Evolutionary conservation across 768 basidiomycete species (phyloP).

Genomic region (Paxillus ammoniavirescens): DNA sequence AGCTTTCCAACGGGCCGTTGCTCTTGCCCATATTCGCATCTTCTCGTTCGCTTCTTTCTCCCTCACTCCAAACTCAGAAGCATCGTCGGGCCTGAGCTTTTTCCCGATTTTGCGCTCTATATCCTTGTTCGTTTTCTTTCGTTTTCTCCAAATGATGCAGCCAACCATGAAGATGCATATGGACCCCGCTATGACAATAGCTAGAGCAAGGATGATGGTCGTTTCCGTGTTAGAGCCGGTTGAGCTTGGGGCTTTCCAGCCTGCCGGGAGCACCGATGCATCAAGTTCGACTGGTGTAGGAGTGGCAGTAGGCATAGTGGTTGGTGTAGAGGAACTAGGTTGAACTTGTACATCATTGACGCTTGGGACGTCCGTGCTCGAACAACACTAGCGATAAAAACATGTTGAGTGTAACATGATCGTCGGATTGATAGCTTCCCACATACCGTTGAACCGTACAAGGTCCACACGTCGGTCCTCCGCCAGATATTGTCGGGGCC

Average conservation of each 20-base stretch:
- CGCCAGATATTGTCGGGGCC: conserved; percentile 60
- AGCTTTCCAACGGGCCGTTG: conserved; percentile 67
- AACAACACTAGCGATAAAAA: conserved; percentile 15
- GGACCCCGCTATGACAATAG: conserved; percentile 58
- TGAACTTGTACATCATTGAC: background rate
- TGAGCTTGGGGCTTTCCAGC: conserved; percentile 40
- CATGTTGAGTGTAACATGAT: background rate
- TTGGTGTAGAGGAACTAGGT: conserved; percentile 6
- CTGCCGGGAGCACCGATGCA: conserved; percentile 45
- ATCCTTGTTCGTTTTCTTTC: conserved; percentile 42
- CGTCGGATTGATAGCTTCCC: background rate
- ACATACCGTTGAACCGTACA: conserved; percentile 72
- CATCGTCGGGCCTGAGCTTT: conserved; percentile 21
- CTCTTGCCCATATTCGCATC: conserved; percentile 62
- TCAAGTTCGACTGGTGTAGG: conserved; percentile 18
- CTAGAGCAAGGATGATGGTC: conserved; percentile 51
- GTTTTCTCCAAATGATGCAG: conserved; percentile 58
- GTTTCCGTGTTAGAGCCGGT: conserved; percentile 35
- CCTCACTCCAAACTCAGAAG: conserved; percentile 30
- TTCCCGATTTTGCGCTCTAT: conserved; percentile 46
- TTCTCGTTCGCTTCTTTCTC: conserved; percentile 49
- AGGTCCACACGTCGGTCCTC: conserved; percentile 50
- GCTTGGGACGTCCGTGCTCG: conserved; percentile 2
- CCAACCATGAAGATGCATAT: conserved; percentile 62
- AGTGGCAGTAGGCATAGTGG: conserved; percentile 15